Conservation (phyloP, 805 yeast species). For the Dipodascopsis uninucleata region DNA sequence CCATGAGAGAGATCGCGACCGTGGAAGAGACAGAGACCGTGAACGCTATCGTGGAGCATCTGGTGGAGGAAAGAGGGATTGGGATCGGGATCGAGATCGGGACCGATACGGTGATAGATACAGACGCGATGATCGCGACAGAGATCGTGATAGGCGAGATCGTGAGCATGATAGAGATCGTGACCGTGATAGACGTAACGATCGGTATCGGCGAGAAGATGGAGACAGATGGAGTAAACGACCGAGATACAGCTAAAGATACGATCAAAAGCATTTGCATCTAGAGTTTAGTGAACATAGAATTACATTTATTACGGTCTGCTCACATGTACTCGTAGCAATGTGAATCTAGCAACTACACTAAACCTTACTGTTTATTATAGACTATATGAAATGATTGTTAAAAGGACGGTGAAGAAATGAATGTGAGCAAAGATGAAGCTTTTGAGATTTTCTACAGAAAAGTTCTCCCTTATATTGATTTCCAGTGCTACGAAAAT, state of each 20-base stretch:
- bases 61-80: slow-evolving; percentile 19
- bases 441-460: no score
- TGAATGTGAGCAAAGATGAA: no score
- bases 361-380: no score
- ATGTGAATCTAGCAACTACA: no score
- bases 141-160: slow-evolving; percentile 14
- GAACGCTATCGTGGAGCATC: slow-evolving; percentile 24
- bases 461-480: no score
- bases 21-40: slow-evolving; percentile 32
- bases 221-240: slow-evolving; percentile 27
- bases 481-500: no score
- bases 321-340: no score
- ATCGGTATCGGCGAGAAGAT: slow-evolving; percentile 27
- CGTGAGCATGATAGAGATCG: slow-evolving; percentile 20
- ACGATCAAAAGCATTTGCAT: not conserved
- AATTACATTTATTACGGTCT: no score
- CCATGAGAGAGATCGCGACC: slow-evolving; percentile 21
- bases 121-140: slow-evolving; percentile 5
- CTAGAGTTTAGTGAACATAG: not conserved
- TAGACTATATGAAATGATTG: no score
- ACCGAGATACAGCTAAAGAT: slow-evolving; percentile 13
- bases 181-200: slow-evolving; percentile 25
- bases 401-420: no score
- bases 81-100: slow-evolving; percentile 13
- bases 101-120: slow-evolving; percentile 20